Conservation (phyloP, 371 early-diverging fungal species). For the Zychaea mexicana region DNA sequence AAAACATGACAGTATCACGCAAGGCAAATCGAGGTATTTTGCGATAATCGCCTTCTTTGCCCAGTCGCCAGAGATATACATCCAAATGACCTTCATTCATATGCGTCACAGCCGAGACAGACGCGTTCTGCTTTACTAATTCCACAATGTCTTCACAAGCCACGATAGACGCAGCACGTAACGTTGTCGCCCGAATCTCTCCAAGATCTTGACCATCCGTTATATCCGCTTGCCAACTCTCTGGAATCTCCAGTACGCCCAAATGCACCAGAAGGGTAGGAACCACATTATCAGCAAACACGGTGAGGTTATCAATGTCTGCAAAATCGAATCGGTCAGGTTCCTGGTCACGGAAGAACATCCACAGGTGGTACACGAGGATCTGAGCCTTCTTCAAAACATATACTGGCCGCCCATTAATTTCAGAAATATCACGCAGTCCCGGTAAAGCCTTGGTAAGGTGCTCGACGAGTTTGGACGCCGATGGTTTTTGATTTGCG, state of each 20-base stretch:
- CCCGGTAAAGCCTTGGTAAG: conserved; percentile 68
- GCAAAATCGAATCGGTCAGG: conserved; percentile 62
- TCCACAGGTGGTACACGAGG: conserved; percentile 57
- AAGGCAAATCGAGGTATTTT: conserved; percentile 62
- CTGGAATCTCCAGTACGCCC: conserved; percentile 56
- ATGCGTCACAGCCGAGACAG: conserved; percentile 7
- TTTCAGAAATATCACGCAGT: conserved; percentile 59
- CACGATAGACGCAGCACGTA: conserved; percentile 73
- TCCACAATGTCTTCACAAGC: conserved; percentile 67
- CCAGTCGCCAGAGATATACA: conserved; percentile 72
- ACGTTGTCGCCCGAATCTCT: conserved; percentile 48
- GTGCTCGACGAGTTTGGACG: conserved; percentile 54
- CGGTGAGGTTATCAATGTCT: conserved; percentile 64
- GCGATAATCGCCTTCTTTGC: conserved; percentile 67
- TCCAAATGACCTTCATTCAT: conserved; percentile 64
- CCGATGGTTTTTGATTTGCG: conserved; percentile 32
- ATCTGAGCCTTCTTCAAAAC: conserved; percentile 72
- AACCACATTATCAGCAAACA: conserved; percentile 78
- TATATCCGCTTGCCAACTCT: conserved; percentile 54
- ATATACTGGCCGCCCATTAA: conserved; percentile 57
- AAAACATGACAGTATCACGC: conserved; percentile 73
- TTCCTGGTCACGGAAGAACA: conserved; percentile 44
- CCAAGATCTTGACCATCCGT: conserved; percentile 50
- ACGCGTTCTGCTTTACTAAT: conserved; percentile 11
- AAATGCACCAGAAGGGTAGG: conserved; percentile 66